These are phyloP conservation scores for Corrigiola litoralis DNA, from an alignment of 179 eudicot genomes.

Conservation along the genomic window DNA sequence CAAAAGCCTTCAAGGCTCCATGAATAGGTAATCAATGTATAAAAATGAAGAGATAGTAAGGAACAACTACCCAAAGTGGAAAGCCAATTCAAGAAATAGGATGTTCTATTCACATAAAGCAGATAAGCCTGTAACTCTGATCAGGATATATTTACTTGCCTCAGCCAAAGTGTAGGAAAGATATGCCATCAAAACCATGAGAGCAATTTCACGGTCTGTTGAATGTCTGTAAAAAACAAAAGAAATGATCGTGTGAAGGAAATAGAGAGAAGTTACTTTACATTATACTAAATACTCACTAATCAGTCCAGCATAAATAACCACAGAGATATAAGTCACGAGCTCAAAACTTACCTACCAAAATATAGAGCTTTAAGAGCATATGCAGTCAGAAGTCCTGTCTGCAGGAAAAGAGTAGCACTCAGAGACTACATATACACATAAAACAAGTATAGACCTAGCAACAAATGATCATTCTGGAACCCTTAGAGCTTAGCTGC, in stretches of 20 bases:
- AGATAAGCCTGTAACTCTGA: neutral
- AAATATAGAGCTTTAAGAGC: constrained; percentile 70
- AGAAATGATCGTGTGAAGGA: neutral
- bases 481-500: too few species aligned
- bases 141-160: constrained; percentile 36
- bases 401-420: constrained; percentile 30
- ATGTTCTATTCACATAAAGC: neutral
- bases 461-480: neutral
- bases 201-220: constrained; percentile 81
- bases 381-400: constrained; percentile 81
- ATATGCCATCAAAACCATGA: constrained; percentile 88
- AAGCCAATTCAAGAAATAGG: neutral
- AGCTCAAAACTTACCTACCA: constrained; percentile 47
- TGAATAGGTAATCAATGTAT: too few species aligned
- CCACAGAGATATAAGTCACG: neutral
- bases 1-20: too few species aligned
- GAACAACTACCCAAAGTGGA: neutral
- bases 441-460: neutral
- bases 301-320: neutral
- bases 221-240: constrained; percentile 56
- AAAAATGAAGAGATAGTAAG: neutral
- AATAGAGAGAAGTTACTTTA: neutral
- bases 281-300: too few species aligned
- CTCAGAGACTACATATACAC: neutral
- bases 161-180: constrained; percentile 90